Evolutionary conservation across 2,329 filamentous ascomycete species (phyloP), one percentile per base, ranked within the genome.

Genomic region (Alternaria hordeiaustralica): DNA sequence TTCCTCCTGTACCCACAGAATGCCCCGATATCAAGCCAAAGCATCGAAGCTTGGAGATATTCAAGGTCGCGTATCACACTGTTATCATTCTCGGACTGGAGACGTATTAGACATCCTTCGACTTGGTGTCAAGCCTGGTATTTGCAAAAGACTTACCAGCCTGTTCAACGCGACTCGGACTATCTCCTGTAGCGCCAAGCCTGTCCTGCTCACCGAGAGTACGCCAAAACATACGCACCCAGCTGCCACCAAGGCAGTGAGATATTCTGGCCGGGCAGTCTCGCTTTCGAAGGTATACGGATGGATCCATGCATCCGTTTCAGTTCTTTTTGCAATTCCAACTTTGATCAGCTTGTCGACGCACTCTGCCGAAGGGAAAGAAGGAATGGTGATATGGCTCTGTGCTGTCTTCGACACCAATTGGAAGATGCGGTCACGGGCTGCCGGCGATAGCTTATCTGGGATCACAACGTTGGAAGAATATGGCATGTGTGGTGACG

Each of bases 1-100:
- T 86, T 85, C 18, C 86, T 81, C 62, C 82, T 83, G 65, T 86
- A 86, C 7, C 86, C 86, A 65, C 84, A 86, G 84, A 86, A 88
- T 11, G 87, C 75, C 1, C 85, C 85, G 25, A 86, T 82, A 61
- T 87, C 84, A 1, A 87, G 78, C 57, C 79, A 77, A 4, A 87
- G 69, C 53, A 85, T 79, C 46, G 82, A 86, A 4, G 84, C 82
- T 69, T 87, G 86, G 30, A 86, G 80, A 13, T 83, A 81, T 46
- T 85, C 82, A 3, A 87, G 70, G 58, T 86, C 81, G 20, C 85
- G 79, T 23, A 74, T 71, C 30, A 64, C 67, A 36, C 73, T 77
- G 45, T 77, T 77, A 51, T 78, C 75, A 4, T 67, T 63, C 56
- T 78, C 76, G 2, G 61, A 41, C 36, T 41, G n/a, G 36, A 41